Evolutionary conservation across 129 eudicot species (phyloP), one percentile per base, ranked within the genome.

Genomic region (Ambrosia artemisiifolia): DNA sequence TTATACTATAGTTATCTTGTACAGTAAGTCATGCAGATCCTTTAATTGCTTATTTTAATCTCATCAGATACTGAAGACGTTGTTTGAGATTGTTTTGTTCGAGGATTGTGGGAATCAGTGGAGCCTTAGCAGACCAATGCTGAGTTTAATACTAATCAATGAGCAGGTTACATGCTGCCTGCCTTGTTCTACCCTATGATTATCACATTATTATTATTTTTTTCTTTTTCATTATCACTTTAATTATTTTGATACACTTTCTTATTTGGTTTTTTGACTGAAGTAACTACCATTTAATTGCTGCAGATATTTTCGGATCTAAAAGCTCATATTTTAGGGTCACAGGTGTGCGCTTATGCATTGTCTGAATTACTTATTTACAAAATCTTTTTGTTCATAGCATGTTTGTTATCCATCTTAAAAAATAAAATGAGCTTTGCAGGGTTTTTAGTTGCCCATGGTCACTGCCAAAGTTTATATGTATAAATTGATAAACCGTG

Each of bases 81-180:
- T 93, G n/a, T 93, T 93, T 72, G 98, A 93, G 95, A 87, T 93
- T 81, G 87, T 89, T 85, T 79, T 93, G 75, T 93, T 85, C 65
- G 95, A 89, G 80, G 98, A 89, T 74, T 81, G 86, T 71, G 82
- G 86, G 86, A 87, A 84, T 73, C 92, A 83, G 7, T 93, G 98
- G 98, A 87, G 95, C 70, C 90, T 93, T 65, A 87, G 95, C 83
- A 83, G 91, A 80, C 96, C 98, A 80, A 89, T 93, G 91, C 82
- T 93, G 72, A 89, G 98, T 81, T 82, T 89, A 82, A 89, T 93
- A 69, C 95, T 93, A 46, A 84, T 89, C 72, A 89, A 82, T 79
- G 95, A 87, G 68, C 95, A 93, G 91, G 98, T 93, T 44, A 77
- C 24, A 59, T 16, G 30, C 12, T 19, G 13, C 65, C 9, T 40